These are phyloP conservation scores for Taiwanofungus camphoratus DNA, from an alignment of 1,284 basidiomycete genomes.

Conservation along the genomic window DNA sequence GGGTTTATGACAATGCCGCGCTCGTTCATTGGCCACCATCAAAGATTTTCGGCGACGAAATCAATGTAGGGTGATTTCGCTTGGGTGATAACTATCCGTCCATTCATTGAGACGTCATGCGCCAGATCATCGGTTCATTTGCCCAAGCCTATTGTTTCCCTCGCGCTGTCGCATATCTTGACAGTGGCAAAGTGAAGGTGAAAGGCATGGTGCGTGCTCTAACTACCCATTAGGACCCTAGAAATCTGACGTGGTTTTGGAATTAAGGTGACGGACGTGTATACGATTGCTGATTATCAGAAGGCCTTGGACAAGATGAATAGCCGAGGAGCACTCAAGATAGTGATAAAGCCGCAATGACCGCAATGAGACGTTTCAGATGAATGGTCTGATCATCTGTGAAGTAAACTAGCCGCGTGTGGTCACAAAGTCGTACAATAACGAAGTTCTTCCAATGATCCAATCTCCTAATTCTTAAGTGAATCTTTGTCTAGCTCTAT, in stretches of 20 bases:
- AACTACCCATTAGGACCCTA: neutral
- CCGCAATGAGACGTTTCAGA: too few species aligned
- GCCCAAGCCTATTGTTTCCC: conserved; percentile 59
- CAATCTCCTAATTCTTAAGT: too few species aligned
- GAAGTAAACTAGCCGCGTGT: too few species aligned
- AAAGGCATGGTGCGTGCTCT: conserved; percentile 65
- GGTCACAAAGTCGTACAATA: too few species aligned
- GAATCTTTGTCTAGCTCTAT: too few species aligned
- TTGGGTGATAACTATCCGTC: neutral
- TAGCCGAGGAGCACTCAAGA: conserved; percentile 63
- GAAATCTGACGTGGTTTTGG: neutral
- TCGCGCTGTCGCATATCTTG: conserved; percentile 54
- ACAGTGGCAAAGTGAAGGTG: conserved; percentile 72
- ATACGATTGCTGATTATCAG: conserved; percentile 74
- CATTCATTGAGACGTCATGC: neutral
- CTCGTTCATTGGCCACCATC: conserved; percentile 51
- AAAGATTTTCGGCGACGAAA: conserved; percentile 60
- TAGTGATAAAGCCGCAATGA: conserved; percentile 58
- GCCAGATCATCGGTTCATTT: conserved; percentile 54
- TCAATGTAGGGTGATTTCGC: conserved; percentile 28
- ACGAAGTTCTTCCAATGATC: too few species aligned
- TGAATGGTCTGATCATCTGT: too few species aligned
- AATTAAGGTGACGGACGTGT: conserved; percentile 63
- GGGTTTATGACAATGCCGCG: conserved; percentile 53
- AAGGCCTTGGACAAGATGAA: conserved; percentile 82